Conservation (phyloP, 2,329 filamentous ascomycete species). For the Trichoderma gracile region DNA sequence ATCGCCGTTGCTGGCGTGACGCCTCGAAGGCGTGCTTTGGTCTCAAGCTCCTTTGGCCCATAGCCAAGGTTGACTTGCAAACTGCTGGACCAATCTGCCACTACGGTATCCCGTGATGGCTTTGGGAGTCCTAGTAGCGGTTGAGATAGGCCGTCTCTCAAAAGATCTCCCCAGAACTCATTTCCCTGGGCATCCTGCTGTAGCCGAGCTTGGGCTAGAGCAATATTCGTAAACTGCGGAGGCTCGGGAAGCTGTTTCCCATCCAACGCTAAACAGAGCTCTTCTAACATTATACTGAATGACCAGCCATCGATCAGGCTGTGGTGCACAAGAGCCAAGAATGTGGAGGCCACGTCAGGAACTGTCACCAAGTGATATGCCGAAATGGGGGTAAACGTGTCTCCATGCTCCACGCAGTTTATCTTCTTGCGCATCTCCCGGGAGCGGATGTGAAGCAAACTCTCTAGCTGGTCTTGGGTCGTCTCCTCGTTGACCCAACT, state of each 20-base stretch:
- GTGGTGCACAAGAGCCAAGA: background rate
- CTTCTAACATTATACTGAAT: background rate
- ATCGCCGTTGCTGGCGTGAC: background rate
- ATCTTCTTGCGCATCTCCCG: slow-evolving; percentile 2
- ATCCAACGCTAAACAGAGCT: background rate
- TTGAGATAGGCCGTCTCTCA: background rate
- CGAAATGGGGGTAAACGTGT: slow-evolving; percentile 1
- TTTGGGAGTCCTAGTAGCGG: background rate
- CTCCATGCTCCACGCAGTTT: background rate
- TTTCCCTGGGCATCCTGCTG: background rate
- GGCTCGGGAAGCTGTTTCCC: background rate
- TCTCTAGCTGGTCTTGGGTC: background rate
- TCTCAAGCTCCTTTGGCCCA: background rate
- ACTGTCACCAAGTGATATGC: background rate
- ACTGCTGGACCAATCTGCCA: background rate
- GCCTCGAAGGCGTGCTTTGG: background rate
- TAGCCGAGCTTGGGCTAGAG: background rate
- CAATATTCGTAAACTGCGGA: background rate
- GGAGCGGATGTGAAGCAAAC: background rate
- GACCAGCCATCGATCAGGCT: slow-evolving; percentile 10
- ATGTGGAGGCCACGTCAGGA: background rate
- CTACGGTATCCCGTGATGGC: background rate
- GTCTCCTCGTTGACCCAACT: background rate
- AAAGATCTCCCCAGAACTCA: background rate
- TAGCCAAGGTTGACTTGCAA: background rate